Conservation (phyloP, 441 rosid genomes). For the Breynia disticha region DNA sequence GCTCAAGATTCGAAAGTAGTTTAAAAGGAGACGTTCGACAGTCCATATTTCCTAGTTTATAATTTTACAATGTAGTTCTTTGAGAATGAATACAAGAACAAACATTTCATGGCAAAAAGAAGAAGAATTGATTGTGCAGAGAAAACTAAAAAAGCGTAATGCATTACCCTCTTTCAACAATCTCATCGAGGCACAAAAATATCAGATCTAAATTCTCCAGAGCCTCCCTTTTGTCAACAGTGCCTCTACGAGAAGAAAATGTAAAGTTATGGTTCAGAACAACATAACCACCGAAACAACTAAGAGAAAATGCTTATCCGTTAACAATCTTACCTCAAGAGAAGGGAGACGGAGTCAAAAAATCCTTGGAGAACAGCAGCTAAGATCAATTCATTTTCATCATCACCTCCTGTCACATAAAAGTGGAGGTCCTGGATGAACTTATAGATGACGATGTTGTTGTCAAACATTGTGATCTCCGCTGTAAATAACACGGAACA, state of each 20-base stretch:
- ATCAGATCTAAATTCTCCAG: constrained; percentile 85
- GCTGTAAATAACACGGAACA: constrained; percentile 28
- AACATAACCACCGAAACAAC: background rate
- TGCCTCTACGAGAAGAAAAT: constrained; percentile 36
- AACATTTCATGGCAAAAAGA: background rate
- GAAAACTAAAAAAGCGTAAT: too few species aligned
- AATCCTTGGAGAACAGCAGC: constrained; percentile 84
- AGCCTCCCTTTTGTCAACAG: constrained; percentile 82
- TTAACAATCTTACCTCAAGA: constrained; percentile 48
- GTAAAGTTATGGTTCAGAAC: constrained; percentile 5
- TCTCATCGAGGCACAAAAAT: constrained; percentile 79
- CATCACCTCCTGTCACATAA: constrained; percentile 57
- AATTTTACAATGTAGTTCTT: too few species aligned
- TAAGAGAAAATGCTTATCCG: background rate
- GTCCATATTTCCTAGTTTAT: too few species aligned
- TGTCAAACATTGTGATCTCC: constrained; percentile 51
- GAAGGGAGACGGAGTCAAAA: constrained; percentile 68
- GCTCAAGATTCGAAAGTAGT: too few species aligned
- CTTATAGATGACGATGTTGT: constrained; percentile 44
- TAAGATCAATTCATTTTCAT: constrained; percentile 79
- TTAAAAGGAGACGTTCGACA: too few species aligned
- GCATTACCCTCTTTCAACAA: constrained; percentile 84
- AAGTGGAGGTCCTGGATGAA: constrained; percentile 62
- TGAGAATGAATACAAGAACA: too few species aligned
- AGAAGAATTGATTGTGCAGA: background rate